Evolutionary conservation across 192 early-diverging fungal genomes (phyloP).

Genomic region (Backusella psychrophila): DNA sequence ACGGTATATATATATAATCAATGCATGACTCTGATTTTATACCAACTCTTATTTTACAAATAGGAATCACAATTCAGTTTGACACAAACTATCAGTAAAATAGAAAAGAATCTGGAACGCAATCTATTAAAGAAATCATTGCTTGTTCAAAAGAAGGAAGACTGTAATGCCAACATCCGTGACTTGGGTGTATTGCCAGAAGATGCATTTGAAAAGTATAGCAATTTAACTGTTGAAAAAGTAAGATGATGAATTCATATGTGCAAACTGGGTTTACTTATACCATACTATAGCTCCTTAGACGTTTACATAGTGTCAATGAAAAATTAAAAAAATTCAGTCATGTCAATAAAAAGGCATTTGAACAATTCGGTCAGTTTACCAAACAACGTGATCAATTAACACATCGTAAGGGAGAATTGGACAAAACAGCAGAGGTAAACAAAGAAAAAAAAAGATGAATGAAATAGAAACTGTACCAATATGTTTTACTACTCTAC

Average conservation of each 20-base stretch:
- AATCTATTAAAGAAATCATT: constrained; percentile 70
- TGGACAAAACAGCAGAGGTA: constrained; percentile 77
- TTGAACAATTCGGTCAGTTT: constrained; percentile 96
- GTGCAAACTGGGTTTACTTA: not conserved
- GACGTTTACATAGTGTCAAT: constrained; percentile 74
- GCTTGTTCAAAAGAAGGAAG: constrained; percentile 83
- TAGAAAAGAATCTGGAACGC: constrained; percentile 69
- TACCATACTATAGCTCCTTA: constrained; percentile 42
- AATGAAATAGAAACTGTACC: not conserved
- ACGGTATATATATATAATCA: not conserved
- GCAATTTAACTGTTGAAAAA: constrained; percentile 42
- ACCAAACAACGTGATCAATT: constrained; percentile 87
- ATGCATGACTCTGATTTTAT: not conserved
- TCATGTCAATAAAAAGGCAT: constrained; percentile 98
- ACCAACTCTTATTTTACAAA: too few species aligned
- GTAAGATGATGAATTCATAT: constrained; percentile 26
- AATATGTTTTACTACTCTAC: not conserved
- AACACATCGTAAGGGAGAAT: constrained; percentile 79
- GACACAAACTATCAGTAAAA: constrained; percentile 25
- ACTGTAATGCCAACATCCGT: constrained; percentile 81
- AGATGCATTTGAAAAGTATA: constrained; percentile 80
- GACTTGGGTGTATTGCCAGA: constrained; percentile 95
- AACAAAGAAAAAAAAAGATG: not conserved
- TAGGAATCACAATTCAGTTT: constrained; percentile 8
- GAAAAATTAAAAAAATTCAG: constrained; percentile 85